phyloP scores from a whole-genome alignment of 179 eudicot genomes.

The Pouteria campechiana region DNA sequence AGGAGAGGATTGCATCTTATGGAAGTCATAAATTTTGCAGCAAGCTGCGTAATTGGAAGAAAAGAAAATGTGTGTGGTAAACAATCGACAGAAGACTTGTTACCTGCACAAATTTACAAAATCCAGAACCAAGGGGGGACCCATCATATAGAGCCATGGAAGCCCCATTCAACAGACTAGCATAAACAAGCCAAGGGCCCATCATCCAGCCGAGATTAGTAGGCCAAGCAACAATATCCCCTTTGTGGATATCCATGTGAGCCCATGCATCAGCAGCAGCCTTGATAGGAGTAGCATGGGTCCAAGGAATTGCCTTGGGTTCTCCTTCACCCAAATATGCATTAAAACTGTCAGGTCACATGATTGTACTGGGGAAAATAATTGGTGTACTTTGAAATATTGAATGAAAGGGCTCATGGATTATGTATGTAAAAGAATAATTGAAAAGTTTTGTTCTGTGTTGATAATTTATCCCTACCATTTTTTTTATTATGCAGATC shows the following conservation, averaged over 20 bases:
- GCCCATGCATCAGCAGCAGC: constrained; percentile 98
- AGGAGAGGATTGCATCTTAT: no score
- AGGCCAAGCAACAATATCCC: constrained; percentile 91
- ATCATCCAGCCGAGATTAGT: constrained; percentile 99
- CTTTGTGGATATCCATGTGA: constrained; percentile 73
- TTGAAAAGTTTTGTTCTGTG: no score
- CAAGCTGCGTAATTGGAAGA: neutral
- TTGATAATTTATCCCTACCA: no score
- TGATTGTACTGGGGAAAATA: neutral
- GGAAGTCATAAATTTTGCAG: no score
- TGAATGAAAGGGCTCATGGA: neutral
- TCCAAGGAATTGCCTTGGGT: constrained; percentile 99
- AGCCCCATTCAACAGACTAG: constrained; percentile 76
- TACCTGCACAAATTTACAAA: constrained; percentile 93
- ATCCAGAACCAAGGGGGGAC: constrained; percentile 81
- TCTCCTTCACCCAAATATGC: constrained; percentile 39
- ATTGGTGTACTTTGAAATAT: neutral
- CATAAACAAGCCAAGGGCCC: constrained; percentile 99
- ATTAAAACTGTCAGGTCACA: constrained; percentile 2
- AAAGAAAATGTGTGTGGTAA: neutral
- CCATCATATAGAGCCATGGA: constrained; percentile 86
- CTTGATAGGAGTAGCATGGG: constrained; percentile 66
- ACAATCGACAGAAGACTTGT: neutral
- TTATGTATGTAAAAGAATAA: no score
- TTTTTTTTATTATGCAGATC: no score